phyloP scores from a whole-genome alignment of 805 yeast species.

The Yarrowia sp. region DNA sequence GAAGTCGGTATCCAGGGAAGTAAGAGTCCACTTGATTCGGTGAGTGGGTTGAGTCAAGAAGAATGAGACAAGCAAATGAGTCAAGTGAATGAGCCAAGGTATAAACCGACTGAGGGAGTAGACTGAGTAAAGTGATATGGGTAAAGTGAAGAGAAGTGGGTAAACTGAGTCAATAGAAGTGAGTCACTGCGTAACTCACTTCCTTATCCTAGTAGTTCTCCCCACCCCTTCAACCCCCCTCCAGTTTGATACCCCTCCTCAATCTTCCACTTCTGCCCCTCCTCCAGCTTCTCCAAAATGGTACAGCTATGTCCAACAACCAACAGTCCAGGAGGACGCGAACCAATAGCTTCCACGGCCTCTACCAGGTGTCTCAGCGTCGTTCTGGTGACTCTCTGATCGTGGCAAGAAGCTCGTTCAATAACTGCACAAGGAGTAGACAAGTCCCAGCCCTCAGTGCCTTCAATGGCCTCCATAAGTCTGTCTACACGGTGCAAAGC shows the following conservation, averaged over 20 bases:
- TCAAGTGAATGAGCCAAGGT: too few relatives aligned
- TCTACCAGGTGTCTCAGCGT: slow-evolving; percentile 60
- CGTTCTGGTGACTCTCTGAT: slow-evolving; percentile 81
- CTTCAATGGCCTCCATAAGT: slow-evolving; percentile 42
- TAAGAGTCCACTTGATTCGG: too few relatives aligned
- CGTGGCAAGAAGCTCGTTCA: slow-evolving; percentile 91
- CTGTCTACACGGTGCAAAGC: slow-evolving; percentile 66
- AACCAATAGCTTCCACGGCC: slow-evolving; percentile 73
- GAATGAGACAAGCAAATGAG: too few relatives aligned
- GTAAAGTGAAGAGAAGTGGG: too few relatives aligned
- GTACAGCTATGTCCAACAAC: slow-evolving; percentile 78
- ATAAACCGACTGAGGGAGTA: too few relatives aligned
- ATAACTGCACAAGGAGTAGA: slow-evolving; percentile 77
- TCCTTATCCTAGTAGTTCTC: neutral
- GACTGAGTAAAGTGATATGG: too few relatives aligned
- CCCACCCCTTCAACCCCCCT: neutral
- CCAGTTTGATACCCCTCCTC: slow-evolving; percentile 43
- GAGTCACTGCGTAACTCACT: too few relatives aligned
- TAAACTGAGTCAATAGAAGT: too few relatives aligned
- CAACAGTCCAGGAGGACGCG: slow-evolving; percentile 89
- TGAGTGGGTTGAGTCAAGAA: too few relatives aligned
- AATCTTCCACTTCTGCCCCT: slow-evolving; percentile 43
- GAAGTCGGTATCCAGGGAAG: too few relatives aligned
- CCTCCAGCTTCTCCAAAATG: slow-evolving; percentile 41
- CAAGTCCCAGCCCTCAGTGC: slow-evolving; percentile 63